Evolutionary conservation across 23 red algal species (phyloP).

Genomic region (Gracilaria vermiculophylla): DNA sequence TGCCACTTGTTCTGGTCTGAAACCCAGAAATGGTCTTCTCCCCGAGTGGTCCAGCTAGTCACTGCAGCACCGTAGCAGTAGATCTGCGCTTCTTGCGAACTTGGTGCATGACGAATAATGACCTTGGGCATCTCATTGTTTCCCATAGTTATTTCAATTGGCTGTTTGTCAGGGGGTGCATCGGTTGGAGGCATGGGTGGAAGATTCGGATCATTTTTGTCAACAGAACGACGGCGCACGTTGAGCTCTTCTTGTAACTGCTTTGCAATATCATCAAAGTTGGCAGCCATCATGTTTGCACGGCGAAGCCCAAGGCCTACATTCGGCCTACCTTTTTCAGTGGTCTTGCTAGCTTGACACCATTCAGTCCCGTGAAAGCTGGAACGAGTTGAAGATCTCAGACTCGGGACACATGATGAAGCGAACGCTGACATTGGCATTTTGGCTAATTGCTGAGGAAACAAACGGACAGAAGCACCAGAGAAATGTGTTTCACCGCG

Average conservation of each 20-base stretch:
- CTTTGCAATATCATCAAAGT: slow-evolving; percentile 74
- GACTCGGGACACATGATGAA: background rate
- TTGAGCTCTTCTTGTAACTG: slow-evolving; percentile 55
- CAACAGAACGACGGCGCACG: slow-evolving; percentile 3
- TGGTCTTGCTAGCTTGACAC: background rate
- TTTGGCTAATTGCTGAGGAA: too few relatives aligned
- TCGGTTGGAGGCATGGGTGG: slow-evolving; percentile 33
- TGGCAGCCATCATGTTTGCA: slow-evolving; percentile 1
- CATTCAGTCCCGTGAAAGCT: background rate
- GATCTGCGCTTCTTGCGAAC: slow-evolving; percentile 53
- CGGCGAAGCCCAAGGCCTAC: background rate
- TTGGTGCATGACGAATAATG: slow-evolving; percentile 50
- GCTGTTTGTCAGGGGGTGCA: slow-evolving; percentile 41
- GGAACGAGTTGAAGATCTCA: background rate
- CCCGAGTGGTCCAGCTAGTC: slow-evolving; percentile 67
- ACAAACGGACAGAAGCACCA: too few relatives aligned
- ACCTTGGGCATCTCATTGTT: slow-evolving; percentile 61
- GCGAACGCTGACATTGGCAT: background rate
- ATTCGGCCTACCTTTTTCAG: background rate
- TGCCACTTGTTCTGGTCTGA: slow-evolving; percentile 76
- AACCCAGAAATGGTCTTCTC: slow-evolving; percentile 76
- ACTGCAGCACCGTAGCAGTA: slow-evolving; percentile 85
- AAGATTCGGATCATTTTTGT: background rate
- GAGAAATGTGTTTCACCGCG: too few relatives aligned
- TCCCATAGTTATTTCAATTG: slow-evolving; percentile 55